Conservation (phyloP, 441 rosid species). For the Sinapis alba region DNA sequence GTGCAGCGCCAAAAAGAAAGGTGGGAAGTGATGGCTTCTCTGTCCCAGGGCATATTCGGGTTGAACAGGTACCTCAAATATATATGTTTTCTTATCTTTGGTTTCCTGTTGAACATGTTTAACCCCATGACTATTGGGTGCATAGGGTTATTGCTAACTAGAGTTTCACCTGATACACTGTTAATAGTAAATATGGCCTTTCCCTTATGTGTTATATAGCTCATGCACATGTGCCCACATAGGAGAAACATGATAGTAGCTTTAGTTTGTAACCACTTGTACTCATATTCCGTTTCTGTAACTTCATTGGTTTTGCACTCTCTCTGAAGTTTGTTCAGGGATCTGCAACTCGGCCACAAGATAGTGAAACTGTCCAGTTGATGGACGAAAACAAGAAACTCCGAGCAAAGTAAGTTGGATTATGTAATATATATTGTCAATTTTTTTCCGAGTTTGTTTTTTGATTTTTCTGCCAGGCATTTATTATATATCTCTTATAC, state of each 20-base stretch:
- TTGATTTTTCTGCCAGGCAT: neutral
- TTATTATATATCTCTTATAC: neutral
- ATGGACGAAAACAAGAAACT: constrained; percentile 75
- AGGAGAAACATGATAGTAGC: constrained; percentile 11
- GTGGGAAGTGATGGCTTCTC: constrained; percentile 33
- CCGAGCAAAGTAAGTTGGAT: constrained; percentile 60
- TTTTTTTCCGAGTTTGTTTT: neutral
- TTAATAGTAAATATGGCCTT: neutral
- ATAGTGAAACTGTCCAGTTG: constrained; percentile 52
- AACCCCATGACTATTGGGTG: neutral
- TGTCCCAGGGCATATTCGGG: constrained; percentile 33
- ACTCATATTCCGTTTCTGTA: neutral
- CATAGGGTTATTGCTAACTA: neutral
- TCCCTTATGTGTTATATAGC: neutral
- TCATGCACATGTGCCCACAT: constrained; percentile 7
- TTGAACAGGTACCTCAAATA: constrained; percentile 44
- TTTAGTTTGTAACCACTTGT: neutral
- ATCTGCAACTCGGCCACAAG: constrained; percentile 39
- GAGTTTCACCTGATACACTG: constrained; percentile 9
- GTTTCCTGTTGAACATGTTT: constrained; percentile 15
- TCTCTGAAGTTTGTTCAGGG: constrained; percentile 22
- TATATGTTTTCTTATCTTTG: neutral
- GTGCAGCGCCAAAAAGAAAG: constrained; percentile 44
- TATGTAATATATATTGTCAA: neutral
- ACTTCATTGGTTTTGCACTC: constrained; percentile 16